Percentiles rank a stretch among this genome's conserved stretches.
Conservation (phyloP, 495 filamentous ascomycete genomes). For the Sabuloglossum arenarium region DNA sequence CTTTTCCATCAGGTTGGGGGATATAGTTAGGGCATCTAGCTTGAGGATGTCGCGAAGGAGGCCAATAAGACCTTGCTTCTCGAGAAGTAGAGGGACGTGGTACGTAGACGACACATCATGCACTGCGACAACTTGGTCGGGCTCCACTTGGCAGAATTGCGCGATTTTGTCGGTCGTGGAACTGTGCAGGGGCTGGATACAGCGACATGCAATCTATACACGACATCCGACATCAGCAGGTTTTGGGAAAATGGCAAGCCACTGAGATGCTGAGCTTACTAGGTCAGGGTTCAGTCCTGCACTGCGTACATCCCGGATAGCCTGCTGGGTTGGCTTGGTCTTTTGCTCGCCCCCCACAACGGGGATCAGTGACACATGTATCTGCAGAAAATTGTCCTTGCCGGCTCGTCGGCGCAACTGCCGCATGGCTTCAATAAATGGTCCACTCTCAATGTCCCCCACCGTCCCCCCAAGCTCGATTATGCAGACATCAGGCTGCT, state of each 20-base stretch:
- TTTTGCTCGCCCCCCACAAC: constrained; percentile 64
- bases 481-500: constrained; percentile 83
- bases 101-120: constrained; percentile 74
- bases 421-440: constrained; percentile 73
- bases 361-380: constrained; percentile 66
- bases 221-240: neutral
- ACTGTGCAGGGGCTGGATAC: constrained; percentile 46
- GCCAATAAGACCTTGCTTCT: constrained; percentile 50
- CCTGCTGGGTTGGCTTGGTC: constrained; percentile 89
- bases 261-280: constrained; percentile 18
- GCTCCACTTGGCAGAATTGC: constrained; percentile 61
- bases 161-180: constrained; percentile 77
- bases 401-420: constrained; percentile 53
- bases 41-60: constrained; percentile 37
- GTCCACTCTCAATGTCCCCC: constrained; percentile 78
- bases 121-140: constrained; percentile 64
- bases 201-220: constrained; percentile 72
- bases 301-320: constrained; percentile 60
- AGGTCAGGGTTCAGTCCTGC: constrained; percentile 74
- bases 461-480: constrained; percentile 63
- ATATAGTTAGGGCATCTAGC: constrained; percentile 28
- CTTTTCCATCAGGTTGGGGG: constrained; percentile 26
- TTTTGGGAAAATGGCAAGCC: neutral
- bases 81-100: constrained; percentile 78
- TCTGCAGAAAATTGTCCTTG: constrained; percentile 66